Conservation (phyloP, 441 rosid species). For the Eutrema salsugineum region DNA sequence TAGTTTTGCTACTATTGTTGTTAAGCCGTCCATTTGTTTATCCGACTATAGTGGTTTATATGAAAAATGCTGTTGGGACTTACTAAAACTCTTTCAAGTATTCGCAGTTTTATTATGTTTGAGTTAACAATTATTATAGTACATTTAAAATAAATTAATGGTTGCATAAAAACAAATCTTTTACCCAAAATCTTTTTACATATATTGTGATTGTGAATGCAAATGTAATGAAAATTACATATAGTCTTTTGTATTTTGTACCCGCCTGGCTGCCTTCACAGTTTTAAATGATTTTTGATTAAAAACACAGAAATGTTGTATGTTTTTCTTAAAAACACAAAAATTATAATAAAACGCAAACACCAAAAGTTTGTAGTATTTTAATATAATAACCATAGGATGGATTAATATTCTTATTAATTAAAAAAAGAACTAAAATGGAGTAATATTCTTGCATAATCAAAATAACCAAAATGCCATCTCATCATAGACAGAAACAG, state of each 20-base stretch:
- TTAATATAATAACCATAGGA: neutral
- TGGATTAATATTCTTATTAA: neutral
- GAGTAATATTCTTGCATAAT: neutral
- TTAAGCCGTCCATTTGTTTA: constrained; percentile 4
- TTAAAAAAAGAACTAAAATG: too few species aligned
- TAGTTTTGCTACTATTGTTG: neutral
- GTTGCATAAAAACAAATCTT: too few species aligned
- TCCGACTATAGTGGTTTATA: neutral
- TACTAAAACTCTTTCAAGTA: too few species aligned
- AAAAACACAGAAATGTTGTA: neutral
- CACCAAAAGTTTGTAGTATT: neutral
- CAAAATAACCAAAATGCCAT: neutral
- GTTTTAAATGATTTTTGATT: neutral
- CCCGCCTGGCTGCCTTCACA: neutral
- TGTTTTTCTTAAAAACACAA: neutral
- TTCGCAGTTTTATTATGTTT: neutral
- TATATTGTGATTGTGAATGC: neutral
- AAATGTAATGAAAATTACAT: neutral
- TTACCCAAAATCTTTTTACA: neutral
- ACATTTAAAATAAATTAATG: neutral
- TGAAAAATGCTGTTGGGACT: neutral
- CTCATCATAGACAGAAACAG: neutral
- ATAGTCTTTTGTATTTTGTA: neutral
- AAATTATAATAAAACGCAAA: neutral
- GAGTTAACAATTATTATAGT: neutral